Evolutionary conservation across 2,329 filamentous ascomycete species (phyloP).

Genomic region (Tricladium varicosporioides): DNA sequence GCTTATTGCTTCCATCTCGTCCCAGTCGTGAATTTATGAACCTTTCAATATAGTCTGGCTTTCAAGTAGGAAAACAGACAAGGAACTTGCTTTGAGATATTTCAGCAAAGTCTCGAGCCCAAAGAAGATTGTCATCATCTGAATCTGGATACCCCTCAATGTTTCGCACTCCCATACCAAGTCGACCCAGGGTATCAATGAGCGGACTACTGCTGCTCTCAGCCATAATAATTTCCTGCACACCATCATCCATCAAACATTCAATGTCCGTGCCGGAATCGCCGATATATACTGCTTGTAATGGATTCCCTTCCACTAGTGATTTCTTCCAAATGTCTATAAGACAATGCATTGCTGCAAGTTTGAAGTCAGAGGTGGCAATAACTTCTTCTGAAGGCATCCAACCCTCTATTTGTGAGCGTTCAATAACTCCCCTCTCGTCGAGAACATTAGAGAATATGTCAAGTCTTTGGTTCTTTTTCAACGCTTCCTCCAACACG

Average conservation of each 20-base stretch:
- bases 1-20: no score
- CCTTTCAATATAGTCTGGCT: no score
- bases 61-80: no score
- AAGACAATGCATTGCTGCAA: constrained; percentile 16
- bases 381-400: constrained; percentile 8
- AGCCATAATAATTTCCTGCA: constrained; percentile 25
- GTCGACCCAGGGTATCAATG: constrained; percentile 17
- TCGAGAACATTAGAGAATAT: constrained; percentile 23
- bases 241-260: constrained; percentile 25
- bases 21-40: no score
- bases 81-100: constrained; percentile 17
- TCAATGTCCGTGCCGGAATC: constrained; percentile 33
- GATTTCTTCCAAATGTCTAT: no score
- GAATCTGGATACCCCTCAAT: constrained; percentile 13
- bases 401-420: constrained; percentile 2
- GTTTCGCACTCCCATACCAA: constrained; percentile 17
- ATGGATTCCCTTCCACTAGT: no score
- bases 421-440: constrained; percentile 20
- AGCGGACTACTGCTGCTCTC: constrained; percentile 17
- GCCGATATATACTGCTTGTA: constrained; percentile 28
- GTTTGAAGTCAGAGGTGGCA: constrained; percentile 27
- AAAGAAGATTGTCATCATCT: constrained; percentile 15
- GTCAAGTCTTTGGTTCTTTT: background rate
- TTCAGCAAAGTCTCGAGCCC: constrained; percentile 26
- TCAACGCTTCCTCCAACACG: constrained; percentile 16